These are phyloP conservation scores for Marvania coccoides DNA, from an alignment of 139 green algal genomes.

Conservation along the genomic window DNA sequence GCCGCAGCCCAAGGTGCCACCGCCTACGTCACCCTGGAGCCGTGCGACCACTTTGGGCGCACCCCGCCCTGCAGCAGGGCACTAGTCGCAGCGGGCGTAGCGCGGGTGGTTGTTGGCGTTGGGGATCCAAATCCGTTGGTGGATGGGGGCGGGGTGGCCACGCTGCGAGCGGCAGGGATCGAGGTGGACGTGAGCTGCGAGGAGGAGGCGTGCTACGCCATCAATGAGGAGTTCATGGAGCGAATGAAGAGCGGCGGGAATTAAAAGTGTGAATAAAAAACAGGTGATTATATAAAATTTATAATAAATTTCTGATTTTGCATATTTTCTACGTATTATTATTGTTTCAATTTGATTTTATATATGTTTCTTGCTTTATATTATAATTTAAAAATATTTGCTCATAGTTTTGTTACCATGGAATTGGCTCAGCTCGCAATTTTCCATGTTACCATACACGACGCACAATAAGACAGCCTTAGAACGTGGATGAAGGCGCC, in stretches of 20 bases:
- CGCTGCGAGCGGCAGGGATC: constrained; percentile 63
- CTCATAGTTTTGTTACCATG: too few species aligned
- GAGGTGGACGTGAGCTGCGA: constrained; percentile 46
- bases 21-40: constrained; percentile 98
- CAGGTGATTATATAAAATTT: not conserved
- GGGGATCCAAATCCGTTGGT: constrained; percentile 88
- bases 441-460: too few species aligned
- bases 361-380: not conserved
- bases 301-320: too few species aligned
- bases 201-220: constrained; percentile 43
- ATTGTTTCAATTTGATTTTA: not conserved
- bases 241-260: constrained; percentile 43
- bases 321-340: not conserved
- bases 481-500: too few species aligned
- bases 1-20: constrained; percentile 66
- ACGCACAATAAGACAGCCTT: too few species aligned
- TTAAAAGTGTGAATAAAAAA: not conserved
- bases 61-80: constrained; percentile 90
- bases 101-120: constrained; percentile 80
- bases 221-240: constrained; percentile 84
- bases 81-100: constrained; percentile 76
- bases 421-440: too few species aligned
- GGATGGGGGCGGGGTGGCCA: constrained; percentile 57
- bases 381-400: too few species aligned
- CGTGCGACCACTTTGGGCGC: constrained; percentile 92